These are phyloP conservation scores for Cladosporium sphaerospermum DNA, from an alignment of 2,329 filamentous ascomycete species.

Conservation along the genomic window DNA sequence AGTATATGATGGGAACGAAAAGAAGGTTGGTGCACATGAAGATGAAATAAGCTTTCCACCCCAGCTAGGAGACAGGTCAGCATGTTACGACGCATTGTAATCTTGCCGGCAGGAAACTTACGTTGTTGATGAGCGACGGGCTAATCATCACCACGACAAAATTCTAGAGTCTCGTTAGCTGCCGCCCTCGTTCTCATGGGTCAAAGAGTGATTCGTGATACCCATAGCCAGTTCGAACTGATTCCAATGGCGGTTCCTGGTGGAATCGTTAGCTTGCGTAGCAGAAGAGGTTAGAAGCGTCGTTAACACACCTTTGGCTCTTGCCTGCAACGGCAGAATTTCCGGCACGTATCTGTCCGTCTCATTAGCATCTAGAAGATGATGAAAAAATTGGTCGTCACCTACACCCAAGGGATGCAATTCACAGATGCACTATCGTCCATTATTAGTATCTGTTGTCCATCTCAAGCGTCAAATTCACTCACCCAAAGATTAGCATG, in stretches of 20 bases:
- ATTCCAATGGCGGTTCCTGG: slow-evolving; percentile 45
- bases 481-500: slow-evolving; percentile 23
- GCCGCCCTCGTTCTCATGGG: slow-evolving; percentile 5
- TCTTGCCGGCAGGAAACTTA: slow-evolving; percentile 18
- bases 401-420: slow-evolving; percentile 46
- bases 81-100: background rate
- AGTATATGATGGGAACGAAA: slow-evolving; percentile 44
- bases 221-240: slow-evolving; percentile 44
- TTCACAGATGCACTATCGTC: slow-evolving; percentile 37
- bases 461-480: background rate
- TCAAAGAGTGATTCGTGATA: background rate
- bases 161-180: slow-evolving; percentile 28
- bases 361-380: background rate
- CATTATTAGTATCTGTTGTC: too few relatives aligned
- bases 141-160: slow-evolving; percentile 51
- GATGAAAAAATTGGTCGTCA: slow-evolving; percentile 17
- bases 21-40: slow-evolving; percentile 46
- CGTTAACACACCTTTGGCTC: slow-evolving; percentile 34
- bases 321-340: slow-evolving; percentile 45
- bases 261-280: background rate
- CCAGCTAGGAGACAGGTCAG: slow-evolving; percentile 30
- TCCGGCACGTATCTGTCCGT: slow-evolving; percentile 38
- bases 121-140: slow-evolving; percentile 39
- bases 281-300: too few relatives aligned
- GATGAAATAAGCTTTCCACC: slow-evolving; percentile 49